These are phyloP conservation scores for Fraxinus excelsior DNA, from an alignment of 257 asterid species.

Conservation along the genomic window DNA sequence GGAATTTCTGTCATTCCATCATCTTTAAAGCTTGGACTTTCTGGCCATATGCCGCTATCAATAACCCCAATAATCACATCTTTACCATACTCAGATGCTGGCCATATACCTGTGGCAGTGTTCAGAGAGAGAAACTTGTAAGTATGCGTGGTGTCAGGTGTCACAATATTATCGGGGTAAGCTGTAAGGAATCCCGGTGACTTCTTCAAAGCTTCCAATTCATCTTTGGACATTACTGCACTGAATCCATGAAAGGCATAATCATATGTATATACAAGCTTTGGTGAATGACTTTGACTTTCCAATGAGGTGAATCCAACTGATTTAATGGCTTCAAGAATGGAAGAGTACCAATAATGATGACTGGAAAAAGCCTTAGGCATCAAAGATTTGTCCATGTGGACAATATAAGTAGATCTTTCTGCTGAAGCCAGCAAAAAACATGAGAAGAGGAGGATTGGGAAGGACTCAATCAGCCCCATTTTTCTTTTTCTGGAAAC, in stretches of 20 bases:
- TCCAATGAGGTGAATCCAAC: neutral
- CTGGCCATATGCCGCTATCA: slow-evolving; percentile 52
- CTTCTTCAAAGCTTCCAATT: slow-evolving; percentile 25
- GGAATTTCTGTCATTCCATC: slow-evolving; percentile 45
- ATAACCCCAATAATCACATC: slow-evolving; percentile 46
- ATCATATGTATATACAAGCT: slow-evolving; percentile 33
- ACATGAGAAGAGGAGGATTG: neutral
- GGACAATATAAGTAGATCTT: slow-evolving; percentile 13
- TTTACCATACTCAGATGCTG: slow-evolving; percentile 40
- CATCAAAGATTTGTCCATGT: slow-evolving; percentile 10
- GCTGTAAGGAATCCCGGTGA: slow-evolving; percentile 43
- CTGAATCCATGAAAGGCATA: slow-evolving; percentile 45
- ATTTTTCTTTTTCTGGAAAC: neutral
- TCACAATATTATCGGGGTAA: slow-evolving; percentile 25
- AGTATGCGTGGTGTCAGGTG: slow-evolving; percentile 38
- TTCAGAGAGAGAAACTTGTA: slow-evolving; percentile 35
- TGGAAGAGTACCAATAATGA: slow-evolving; percentile 15
- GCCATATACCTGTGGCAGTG: slow-evolving; percentile 41
- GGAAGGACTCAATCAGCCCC: neutral
- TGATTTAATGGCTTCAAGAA: slow-evolving; percentile 4
- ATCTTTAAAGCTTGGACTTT: slow-evolving; percentile 45
- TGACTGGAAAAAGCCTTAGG: slow-evolving; percentile 10
- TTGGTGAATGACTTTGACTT: neutral
- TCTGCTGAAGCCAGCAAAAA: neutral
- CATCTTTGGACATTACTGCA: slow-evolving; percentile 28